These are phyloP conservation scores for Thermochaetoides thermophila DNA, from an alignment of 495 filamentous ascomycete species.

Conservation along the genomic window DNA sequence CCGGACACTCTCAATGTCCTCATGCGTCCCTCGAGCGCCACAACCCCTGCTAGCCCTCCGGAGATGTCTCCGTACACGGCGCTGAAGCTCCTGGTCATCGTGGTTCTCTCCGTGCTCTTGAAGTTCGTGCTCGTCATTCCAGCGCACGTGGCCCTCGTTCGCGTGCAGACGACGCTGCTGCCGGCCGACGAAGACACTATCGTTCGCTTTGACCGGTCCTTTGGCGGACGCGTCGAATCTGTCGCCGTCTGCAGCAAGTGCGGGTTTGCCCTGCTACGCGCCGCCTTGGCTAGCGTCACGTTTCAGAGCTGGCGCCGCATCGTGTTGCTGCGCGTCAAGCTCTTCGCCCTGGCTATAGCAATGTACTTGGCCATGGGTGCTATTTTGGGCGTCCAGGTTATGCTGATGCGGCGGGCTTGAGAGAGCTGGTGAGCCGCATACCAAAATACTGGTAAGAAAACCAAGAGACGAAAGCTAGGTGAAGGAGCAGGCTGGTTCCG, in stretches of 20 bases:
- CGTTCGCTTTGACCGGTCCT: conserved; percentile 37
- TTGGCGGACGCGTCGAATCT: conserved; percentile 33
- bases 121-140: conserved; percentile 26
- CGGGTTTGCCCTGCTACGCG: conserved; percentile 49
- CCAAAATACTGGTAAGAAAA: no score
- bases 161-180: conserved; percentile 37
- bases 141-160: conserved; percentile 26
- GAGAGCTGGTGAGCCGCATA: no score
- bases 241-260: conserved; percentile 53
- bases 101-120: conserved; percentile 13
- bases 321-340: conserved; percentile 53
- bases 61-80: no score
- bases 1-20: no score
- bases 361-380: conserved; percentile 32
- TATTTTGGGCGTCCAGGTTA: conserved; percentile 20
- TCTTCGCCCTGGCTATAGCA: conserved; percentile 26
- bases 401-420: background rate
- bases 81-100: conserved; percentile 14
- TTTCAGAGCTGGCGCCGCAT: conserved; percentile 49
- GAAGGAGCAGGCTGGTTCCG: no score
- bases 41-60: no score
- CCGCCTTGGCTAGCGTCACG: conserved; percentile 59
- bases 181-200: conserved; percentile 33
- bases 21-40: no score
- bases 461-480: no score